Evolutionary conservation across 257 asterid genomes (phyloP).

Genomic region (Solanum megistacrolobum): DNA sequence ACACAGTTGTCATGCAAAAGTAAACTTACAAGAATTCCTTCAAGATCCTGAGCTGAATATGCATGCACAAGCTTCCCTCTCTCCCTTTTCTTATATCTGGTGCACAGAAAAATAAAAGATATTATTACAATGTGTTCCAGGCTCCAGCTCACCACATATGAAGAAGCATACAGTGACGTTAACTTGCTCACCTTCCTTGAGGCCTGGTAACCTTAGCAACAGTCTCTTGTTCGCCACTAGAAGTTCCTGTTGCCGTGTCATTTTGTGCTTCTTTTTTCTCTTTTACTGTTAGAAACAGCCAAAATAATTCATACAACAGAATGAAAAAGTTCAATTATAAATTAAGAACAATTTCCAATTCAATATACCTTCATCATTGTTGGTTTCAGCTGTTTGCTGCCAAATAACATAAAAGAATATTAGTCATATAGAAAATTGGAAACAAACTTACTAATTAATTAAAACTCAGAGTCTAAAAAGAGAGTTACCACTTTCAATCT

Average conservation of each 20-base stretch:
- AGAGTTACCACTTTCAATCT: constrained; percentile 74
- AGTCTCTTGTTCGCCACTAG: constrained; percentile 18
- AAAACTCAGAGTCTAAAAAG: background rate
- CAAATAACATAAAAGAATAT: constrained; percentile 3
- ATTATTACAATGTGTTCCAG: background rate
- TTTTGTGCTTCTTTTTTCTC: constrained; percentile 19
- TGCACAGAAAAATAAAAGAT: background rate
- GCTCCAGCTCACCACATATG: background rate
- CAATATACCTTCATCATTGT: constrained; percentile 44
- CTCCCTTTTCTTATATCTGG: constrained; percentile 84
- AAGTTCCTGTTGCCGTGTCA: constrained; percentile 11
- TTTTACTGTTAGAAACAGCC: constrained; percentile 1
- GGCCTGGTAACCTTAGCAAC: constrained; percentile 70
- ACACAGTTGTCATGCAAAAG: background rate
- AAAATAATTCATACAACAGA: background rate
- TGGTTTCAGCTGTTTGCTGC: constrained; percentile 58
- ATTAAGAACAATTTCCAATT: background rate
- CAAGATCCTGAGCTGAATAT: constrained; percentile 85
- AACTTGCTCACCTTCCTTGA: constrained; percentile 73
- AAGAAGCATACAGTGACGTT: background rate
- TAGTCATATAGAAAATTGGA: background rate
- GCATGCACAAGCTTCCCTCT: constrained; percentile 67
- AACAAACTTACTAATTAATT: background rate
- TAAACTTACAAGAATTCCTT: constrained; percentile 82
- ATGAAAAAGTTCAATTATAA: background rate